These are phyloP conservation scores for Entoloma clypeatum DNA, from an alignment of 1,284 basidiomycete genomes.

Conservation along the genomic window DNA sequence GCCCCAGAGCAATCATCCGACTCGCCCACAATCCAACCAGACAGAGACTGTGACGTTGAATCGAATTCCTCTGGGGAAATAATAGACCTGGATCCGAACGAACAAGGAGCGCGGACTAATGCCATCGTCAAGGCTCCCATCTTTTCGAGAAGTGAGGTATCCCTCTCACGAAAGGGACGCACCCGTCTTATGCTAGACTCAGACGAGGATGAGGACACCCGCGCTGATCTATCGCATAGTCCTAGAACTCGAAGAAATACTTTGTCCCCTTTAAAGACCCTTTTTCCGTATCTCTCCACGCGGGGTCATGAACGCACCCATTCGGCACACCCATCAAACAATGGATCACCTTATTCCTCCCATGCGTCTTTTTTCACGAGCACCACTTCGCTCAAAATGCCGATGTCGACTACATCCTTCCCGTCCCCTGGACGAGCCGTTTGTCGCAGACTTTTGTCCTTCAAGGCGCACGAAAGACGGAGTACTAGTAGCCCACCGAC, in stretches of 20 bases:
- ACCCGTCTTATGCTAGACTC: conserved; percentile 18
- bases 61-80: conserved; percentile 37
- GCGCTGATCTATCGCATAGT: conserved; percentile 15
- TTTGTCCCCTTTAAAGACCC: conserved; percentile 38
- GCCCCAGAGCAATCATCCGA: conserved; percentile 1
- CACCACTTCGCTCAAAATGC: conserved; percentile 34
- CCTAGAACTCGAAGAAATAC: conserved; percentile 32
- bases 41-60: conserved; percentile 24
- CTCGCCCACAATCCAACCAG: conserved; percentile 6
- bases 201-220: conserved; percentile 20
- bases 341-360: conserved; percentile 34
- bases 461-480: conserved; percentile 31
- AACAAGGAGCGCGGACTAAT: too few relatives aligned
- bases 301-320: conserved; percentile 31
- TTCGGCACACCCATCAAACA: conserved; percentile 35
- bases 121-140: too few relatives aligned
- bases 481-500: too few relatives aligned
- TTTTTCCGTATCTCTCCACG: conserved; percentile 36
- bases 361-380: conserved; percentile 35
- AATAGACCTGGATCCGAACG: conserved; percentile 30
- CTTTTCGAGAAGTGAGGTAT: too few relatives aligned
- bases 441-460: conserved; percentile 28
- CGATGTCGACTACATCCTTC: conserved; percentile 29
- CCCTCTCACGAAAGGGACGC: too few relatives aligned
- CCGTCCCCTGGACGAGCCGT: conserved; percentile 21